Evolutionary conservation across 495 filamentous ascomycete species (phyloP).

Genomic region (Neurospora africana): DNA sequence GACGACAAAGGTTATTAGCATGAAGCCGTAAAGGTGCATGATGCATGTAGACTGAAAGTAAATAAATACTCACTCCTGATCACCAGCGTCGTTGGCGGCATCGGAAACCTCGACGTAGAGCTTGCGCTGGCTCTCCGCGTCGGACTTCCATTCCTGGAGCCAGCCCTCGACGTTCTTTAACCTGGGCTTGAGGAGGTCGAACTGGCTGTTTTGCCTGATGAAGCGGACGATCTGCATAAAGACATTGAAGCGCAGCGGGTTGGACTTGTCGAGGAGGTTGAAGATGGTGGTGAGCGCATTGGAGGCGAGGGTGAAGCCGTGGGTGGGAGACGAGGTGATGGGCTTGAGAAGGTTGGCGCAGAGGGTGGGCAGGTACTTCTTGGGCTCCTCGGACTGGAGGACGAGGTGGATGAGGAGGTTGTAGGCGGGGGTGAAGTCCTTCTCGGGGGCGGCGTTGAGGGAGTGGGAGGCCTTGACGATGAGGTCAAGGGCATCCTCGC

Average conservation of each 20-base stretch:
- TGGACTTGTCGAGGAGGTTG: slow-evolving; percentile 72
- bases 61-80: slow-evolving; percentile 49
- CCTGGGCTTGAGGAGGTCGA: slow-evolving; percentile 69
- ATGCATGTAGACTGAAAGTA: neutral
- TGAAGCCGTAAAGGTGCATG: neutral
- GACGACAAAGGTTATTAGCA: slow-evolving; percentile 17
- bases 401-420: slow-evolving; percentile 92
- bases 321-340: slow-evolving; percentile 70
- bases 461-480: slow-evolving; percentile 61
- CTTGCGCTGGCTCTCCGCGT: slow-evolving; percentile 69
- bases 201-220: slow-evolving; percentile 60
- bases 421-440: slow-evolving; percentile 89
- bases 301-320: slow-evolving; percentile 75
- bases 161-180: slow-evolving; percentile 69
- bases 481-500: slow-evolving; percentile 81
- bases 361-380: slow-evolving; percentile 75
- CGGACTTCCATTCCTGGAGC: slow-evolving; percentile 74
- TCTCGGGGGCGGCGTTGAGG: slow-evolving; percentile 79
- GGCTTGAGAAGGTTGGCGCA: slow-evolving; percentile 82
- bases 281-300: slow-evolving; percentile 88
- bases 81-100: slow-evolving; percentile 62
- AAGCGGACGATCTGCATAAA: slow-evolving; percentile 74
- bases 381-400: slow-evolving; percentile 67
- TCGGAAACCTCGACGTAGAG: slow-evolving; percentile 71
- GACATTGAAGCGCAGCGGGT: slow-evolving; percentile 78